Conservation (phyloP, 768 basidiomycete species). For the Lactifluus subvellereus region DNA sequence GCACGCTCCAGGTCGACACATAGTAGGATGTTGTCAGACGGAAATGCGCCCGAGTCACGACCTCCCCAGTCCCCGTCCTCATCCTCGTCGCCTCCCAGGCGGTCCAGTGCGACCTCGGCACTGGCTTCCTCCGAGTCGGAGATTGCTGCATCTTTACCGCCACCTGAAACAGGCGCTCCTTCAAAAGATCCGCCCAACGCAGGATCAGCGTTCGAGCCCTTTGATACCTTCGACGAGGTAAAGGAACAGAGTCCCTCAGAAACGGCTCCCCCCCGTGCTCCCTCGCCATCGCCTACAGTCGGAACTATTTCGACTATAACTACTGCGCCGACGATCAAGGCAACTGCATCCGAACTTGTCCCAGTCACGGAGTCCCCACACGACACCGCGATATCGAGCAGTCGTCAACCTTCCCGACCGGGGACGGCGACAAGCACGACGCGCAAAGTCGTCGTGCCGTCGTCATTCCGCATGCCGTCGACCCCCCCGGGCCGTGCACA, state of each 20-base stretch:
- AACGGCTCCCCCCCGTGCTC: background rate
- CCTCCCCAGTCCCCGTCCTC: background rate
- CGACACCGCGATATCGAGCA: background rate
- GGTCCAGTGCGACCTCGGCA: background rate
- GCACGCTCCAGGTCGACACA: conserved; percentile 7
- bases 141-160: background rate
- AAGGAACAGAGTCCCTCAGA: background rate
- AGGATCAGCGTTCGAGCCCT: background rate
- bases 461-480: conserved; percentile 23
- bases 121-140: background rate
- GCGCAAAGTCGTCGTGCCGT: conserved; percentile 3
- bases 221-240: background rate
- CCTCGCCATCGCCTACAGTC: conserved; percentile 14
- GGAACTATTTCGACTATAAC: conserved; percentile 3
- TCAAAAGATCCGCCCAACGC: background rate
- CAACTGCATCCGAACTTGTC: background rate
- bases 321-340: background rate
- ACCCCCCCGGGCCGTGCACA: background rate
- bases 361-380: background rate
- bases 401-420: background rate
- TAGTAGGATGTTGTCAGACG: conserved; percentile 3
- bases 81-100: background rate
- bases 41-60: background rate
- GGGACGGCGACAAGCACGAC: background rate
- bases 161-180: background rate